Evolutionary conservation across 305 asterid genomes (phyloP).

Genomic region (Andrographis paniculata): DNA sequence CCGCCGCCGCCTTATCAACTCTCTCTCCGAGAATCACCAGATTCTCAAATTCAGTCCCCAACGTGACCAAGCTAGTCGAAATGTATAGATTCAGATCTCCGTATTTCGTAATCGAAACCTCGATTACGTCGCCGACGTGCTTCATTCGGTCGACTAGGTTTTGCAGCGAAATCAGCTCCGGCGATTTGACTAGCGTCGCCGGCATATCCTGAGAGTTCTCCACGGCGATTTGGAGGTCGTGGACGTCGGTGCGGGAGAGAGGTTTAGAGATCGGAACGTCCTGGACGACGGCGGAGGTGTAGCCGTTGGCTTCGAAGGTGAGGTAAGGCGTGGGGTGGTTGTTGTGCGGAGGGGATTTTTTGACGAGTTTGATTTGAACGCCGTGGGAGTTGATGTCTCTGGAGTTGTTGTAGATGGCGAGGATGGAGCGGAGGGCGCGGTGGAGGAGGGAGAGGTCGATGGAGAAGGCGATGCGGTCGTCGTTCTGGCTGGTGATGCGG

Average conservation of each 20-base stretch:
- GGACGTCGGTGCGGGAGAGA: slow-evolving; percentile 56
- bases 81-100: slow-evolving; percentile 85
- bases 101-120: slow-evolving; percentile 57
- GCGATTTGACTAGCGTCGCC: slow-evolving; percentile 55
- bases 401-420: slow-evolving; percentile 46
- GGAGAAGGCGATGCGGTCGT: slow-evolving; percentile 70
- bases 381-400: slow-evolving; percentile 24
- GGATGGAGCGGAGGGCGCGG: slow-evolving; percentile 81
- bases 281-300: slow-evolving; percentile 75
- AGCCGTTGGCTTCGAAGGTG: slow-evolving; percentile 72
- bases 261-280: slow-evolving; percentile 94
- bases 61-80: slow-evolving; percentile 49
- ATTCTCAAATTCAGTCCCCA: slow-evolving; percentile 74
- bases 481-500: slow-evolving; percentile 68
- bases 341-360: slow-evolving; percentile 60
- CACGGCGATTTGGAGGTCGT: slow-evolving; percentile 62
- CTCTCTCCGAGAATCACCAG: slow-evolving; percentile 65
- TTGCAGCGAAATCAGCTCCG: slow-evolving; percentile 54
- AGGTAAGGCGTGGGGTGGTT: slow-evolving; percentile 62
- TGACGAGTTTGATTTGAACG: slow-evolving; percentile 63
- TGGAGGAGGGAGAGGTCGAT: slow-evolving; percentile 86
- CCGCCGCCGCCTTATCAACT: slow-evolving; percentile 42
- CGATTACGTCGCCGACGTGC: slow-evolving; percentile 79
- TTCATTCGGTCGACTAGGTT: slow-evolving; percentile 71
- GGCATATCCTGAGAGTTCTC: slow-evolving; percentile 72